Base-by-base conservation (phyloP, 257 asterid species). In the Solanum clarkiae region DNA sequence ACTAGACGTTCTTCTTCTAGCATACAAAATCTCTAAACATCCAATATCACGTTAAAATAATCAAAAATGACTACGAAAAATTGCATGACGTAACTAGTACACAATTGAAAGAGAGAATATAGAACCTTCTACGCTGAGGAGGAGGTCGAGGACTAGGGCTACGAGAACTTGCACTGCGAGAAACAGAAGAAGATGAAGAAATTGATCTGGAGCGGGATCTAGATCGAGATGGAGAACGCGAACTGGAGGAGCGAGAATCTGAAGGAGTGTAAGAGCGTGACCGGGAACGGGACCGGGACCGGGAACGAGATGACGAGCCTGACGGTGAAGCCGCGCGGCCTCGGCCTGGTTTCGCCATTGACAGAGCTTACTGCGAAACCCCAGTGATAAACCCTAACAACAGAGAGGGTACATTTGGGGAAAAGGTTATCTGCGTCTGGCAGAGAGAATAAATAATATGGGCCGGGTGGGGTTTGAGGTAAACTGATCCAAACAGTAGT, bases 261-360 rank as follows among this genome's bases (percentile, higher is more conserved):
- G 60, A 87, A 44, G 84, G 80, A 53, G 90, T 86, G 17, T 84
- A 84, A 42, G 91, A 87, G 5, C 84, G 54, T 5, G 90, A 89
- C 5, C 84, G 74, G 1, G 91, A 82, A 14, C 85, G 65, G 1
- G 86, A 88, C 12, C 88, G 86, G 56, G 92, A 88, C 40, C 40
- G 40, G 40, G 32, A 29, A 22, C 88, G 86, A 65, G 92, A 88
- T 75, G 71, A 84, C 3, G 91, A 88, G 22, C 89, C 89, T 80
- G 90, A 89, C 36, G 90, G 89, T 54, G 92, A 49, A 7, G 87
- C 89, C 88, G 91, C 88, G 22, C 91, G 93, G 74, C 88, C 92
- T 63, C 92, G 88, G 86, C 88, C 87, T 85, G 90, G 90, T 89
- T 89, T 91, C 85, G 91, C 90, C 92, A 89, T 91, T 75, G 81